Evolutionary conservation across 106 monocot species (phyloP), one percentile per base, ranked within the genome.

Genomic region (Hemerocallis citrina): DNA sequence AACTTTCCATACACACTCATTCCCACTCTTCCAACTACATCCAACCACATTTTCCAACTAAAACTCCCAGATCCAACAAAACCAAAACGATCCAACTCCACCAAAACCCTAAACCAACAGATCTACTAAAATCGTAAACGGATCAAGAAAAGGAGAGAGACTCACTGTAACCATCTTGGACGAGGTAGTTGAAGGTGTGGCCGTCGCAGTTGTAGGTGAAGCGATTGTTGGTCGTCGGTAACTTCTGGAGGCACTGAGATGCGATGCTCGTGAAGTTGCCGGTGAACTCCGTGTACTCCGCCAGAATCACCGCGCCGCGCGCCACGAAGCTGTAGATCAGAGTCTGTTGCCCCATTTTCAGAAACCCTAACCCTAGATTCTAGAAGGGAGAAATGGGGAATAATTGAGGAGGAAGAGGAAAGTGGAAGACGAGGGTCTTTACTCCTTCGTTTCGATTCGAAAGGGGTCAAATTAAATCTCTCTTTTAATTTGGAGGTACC

Each of bases 261-360:
- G 66, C 66, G 54, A 66, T 66, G 37, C 66, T 66, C 10, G 66
- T 66, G 24, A 66, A 66, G 50, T 66, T 66, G 5, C 66, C 66
- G 66, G 66, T 38, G 27, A 66, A 66, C 35, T 52, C 66, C 51
- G 66, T 66, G 66, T 66, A 55, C 66, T 66, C 66, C 52, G 66
- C 66, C 52, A 66, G 52, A 20, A 66, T 28, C 51, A 54, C 66
- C 51, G 66, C 52, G 33, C 66, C 66, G 52, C 66, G 66, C 34
- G 66, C 66, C 37, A 66, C 66, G 36, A 66, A 66, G 27, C 66
- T 55, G 40, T 66, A 66, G 52, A 66, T 66, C 52, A 66, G 66
- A 22, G 66, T 52, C 29, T 66, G 52, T 38, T 66, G 66, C 36
- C 38, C 52, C 66, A 66, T 66, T 0, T 9, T 51, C 54, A 15